Evolutionary conservation across 257 asterid species (phyloP).

Genomic region (Plantago major): DNA sequence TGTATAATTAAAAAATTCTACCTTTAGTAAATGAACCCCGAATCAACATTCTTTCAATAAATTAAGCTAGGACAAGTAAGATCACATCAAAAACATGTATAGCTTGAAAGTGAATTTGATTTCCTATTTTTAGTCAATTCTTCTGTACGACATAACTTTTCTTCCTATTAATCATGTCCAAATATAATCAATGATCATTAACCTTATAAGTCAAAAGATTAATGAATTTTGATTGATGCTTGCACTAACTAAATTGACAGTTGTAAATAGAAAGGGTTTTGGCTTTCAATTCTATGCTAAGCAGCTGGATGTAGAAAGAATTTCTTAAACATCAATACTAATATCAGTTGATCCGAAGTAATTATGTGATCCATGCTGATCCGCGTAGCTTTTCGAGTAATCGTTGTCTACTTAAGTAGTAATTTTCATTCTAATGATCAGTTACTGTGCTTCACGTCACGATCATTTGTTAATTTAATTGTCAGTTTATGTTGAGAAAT

Average conservation of each 20-base stretch:
- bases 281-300: conserved; percentile 20
- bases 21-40: too few relatives aligned
- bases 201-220: conserved; percentile 20
- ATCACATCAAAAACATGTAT: too few relatives aligned
- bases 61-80: too few relatives aligned
- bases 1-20: too few relatives aligned
- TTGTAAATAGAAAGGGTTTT: conserved; percentile 18
- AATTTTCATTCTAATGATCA: conserved; percentile 16
- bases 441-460: conserved; percentile 12
- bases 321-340: background rate
- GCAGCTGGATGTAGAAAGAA: conserved; percentile 28
- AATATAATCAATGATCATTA: conserved; percentile 9
- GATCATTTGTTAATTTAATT: too few relatives aligned
- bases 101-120: background rate
- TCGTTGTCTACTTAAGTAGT: background rate
- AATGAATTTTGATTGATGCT: conserved; percentile 14
- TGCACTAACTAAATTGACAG: conserved; percentile 19
- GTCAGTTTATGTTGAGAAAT: too few relatives aligned
- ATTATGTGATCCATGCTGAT: conserved; percentile 21
- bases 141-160: conserved; percentile 10
- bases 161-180: conserved; percentile 7
- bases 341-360: conserved; percentile 18
- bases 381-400: conserved; percentile 23
- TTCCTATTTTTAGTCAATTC: conserved; percentile 28
- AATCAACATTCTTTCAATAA: too few relatives aligned